Percentiles rank a stretch among this genome's conserved stretches.
Conservation (phyloP, 2,329 filamentous ascomycete genomes). For the Aspergillus transmontanensis region DNA sequence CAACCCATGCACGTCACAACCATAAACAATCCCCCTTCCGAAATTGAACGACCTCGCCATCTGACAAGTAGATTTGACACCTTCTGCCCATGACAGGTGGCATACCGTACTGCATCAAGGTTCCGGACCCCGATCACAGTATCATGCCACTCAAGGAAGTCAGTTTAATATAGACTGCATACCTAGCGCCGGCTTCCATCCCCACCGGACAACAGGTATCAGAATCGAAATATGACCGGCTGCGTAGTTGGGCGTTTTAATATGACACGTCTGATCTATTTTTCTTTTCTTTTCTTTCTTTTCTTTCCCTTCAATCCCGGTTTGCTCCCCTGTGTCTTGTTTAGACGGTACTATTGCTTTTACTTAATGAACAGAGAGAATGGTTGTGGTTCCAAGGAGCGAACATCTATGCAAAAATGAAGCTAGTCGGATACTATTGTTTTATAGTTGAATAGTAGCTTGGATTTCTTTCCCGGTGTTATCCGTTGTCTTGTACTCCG, state of each 20-base stretch:
- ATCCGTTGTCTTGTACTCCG: no score
- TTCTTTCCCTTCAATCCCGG: no score
- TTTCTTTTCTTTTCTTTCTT: no score
- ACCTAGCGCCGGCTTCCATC: not conserved
- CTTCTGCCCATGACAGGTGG: not conserved
- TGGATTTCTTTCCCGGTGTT: not conserved
- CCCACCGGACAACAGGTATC: not conserved
- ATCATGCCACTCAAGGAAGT: not conserved
- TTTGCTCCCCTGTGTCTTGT: no score
- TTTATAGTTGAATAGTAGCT: not conserved
- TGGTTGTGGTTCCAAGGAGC: not conserved
- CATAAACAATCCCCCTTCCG: not conserved
- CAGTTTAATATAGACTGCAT: not conserved
- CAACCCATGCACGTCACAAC: no score
- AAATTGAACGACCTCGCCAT: not conserved
- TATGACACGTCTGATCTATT: no score
- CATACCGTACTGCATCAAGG: no score
- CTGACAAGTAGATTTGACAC: not conserved
- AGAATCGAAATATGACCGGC: no score
- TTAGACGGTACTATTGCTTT: no score
- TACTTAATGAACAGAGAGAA: no score
- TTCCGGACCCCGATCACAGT: not conserved
- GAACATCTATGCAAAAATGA: not conserved
- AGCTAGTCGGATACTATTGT: not conserved
- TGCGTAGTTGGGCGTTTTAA: no score